Base-by-base conservation (phyloP, 2,329 filamentous ascomycete species). In the Tolypocladium inflatum region DNA sequence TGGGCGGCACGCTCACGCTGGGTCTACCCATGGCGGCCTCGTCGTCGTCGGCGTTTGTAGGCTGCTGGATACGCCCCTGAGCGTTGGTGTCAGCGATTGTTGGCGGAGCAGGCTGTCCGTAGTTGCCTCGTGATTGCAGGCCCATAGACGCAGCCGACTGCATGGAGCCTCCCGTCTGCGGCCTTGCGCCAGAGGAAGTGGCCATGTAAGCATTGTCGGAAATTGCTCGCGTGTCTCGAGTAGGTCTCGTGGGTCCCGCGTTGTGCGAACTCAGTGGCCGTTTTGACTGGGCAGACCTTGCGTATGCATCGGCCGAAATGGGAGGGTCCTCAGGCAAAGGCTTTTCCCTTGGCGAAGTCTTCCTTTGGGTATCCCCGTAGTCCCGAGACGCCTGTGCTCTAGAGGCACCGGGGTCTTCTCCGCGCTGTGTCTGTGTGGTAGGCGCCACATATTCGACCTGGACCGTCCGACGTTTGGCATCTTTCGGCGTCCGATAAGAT, bases 371-470 rank as follows among this genome's bases (percentile, higher is more conserved):
- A 19, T 63, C 62, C 7, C 61, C 82, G 77, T 55, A 81, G 78
- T 67, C 78, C 75, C 58, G 80, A 69, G 63, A 73, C 41, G 62
- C 56, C 33, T 66, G 67, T 10, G 61, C 42, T 51, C 68, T 66
- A 13, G 68, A 59, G 45, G 64, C 55, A 9, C 63, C 59, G 2
- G 63, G 62, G 13, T 73, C 68, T 62, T 71, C 61, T 68, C 89
- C 91, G 63, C 93, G 84, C 61, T 87, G 82, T 0, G 93, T 97
- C 68, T 93, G 86, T 7, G 91, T 95, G 33, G 87, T 86, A 30
- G 94, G 94, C 23, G 92, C 89, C 58, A 97, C 94, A 72, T 99
- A 99, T 76, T 99, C 94, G 61, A 99, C 90, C 74, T 99, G 94
- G 0, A 99, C 91, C 0, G 94, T 99, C 65, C 92, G 85, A 58